Conservation (phyloP, 2,329 filamentous ascomycete genomes). For the Cladophialophora psammophila region DNA sequence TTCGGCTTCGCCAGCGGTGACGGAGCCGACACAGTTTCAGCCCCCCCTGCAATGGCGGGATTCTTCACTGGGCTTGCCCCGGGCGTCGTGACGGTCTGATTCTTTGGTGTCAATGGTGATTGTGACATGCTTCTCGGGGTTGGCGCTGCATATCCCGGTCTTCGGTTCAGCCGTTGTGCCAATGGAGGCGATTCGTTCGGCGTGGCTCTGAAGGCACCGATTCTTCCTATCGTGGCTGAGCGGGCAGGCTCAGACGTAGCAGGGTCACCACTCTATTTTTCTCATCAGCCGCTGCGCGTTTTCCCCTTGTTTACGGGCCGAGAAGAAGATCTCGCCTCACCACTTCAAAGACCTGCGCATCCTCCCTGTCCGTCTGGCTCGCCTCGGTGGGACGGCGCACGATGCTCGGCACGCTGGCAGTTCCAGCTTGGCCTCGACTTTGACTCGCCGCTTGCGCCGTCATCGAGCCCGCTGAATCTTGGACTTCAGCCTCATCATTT, state of each 20-base stretch:
- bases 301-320: conserved; percentile 47
- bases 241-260: conserved; percentile 20
- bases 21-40: conserved; percentile 21
- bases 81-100: conserved; percentile 4
- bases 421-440: conserved; percentile 2
- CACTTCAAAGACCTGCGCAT: conserved; percentile 54
- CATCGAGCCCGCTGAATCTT: conserved; percentile 13
- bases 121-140: conserved; percentile 24
- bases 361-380: conserved; percentile 45
- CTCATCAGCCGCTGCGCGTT: conserved; percentile 23
- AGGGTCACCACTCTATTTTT: conserved; percentile 14
- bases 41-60: conserved; percentile 10
- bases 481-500: conserved; percentile 17
- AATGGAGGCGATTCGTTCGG: conserved; percentile 4
- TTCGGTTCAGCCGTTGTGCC: conserved; percentile 11
- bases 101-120: conserved; percentile 31
- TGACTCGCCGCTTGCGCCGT: conserved; percentile 2
- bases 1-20: conserved; percentile 41
- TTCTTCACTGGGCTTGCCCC: conserved; percentile 28
- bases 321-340: conserved; percentile 57
- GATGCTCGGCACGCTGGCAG: conserved; percentile 26
- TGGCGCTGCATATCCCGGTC: conserved; percentile 12
- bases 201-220: conserved; percentile 4
- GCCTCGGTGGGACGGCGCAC: conserved; percentile 33
- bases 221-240: not conserved